Base-by-base conservation (phyloP, 2,329 filamentous ascomycete genomes). In the Monilinia fructigena region DNA sequence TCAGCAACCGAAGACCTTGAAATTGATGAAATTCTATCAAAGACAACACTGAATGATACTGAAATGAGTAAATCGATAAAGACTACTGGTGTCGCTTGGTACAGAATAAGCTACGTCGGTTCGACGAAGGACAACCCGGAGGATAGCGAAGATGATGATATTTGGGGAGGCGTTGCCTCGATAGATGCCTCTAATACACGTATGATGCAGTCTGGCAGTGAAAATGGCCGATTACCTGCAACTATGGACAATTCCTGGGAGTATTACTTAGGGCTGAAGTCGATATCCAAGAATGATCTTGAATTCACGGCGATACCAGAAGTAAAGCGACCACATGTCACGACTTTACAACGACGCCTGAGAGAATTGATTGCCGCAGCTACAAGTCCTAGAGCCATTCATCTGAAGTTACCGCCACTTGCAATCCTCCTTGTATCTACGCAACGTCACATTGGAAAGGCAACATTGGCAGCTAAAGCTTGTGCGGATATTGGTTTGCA, bases 401-500 rank as follows among this genome's bases (percentile, higher is more conserved):
- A 94, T 73, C 82, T 98, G 3, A 89, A 90, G 54, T 89, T 98
- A 79, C 93, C 94, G 2, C 92, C 95, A 0, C 84, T 97, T 20
- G 92, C 93, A 1, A 89, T 99, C 47, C 83, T 99, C 3, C 81
- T 99, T 8, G 91, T 91, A 1, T 98, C 95, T 1, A 96, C 92
- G 2, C 95, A 99, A 77, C 87, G 95, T 55, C 91, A 92, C 68
- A 96, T 98, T 72, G 95, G 95, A 60, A 99, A 99, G 77, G 83
- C 91, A n/a, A 90, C 89, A 3, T 80, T 93, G 28, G 92, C 92
- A 0, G 83, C 82, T 1, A 85, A 86, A 54, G 93, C 93, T 5
- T 96, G 93, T 76, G 85, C 90, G 3, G 94, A 97, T 73, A 89
- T 97, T 69, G 95, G 95, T 4, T 82, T 98, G 20, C 95, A 99